These are phyloP conservation scores for Sarocladium oryzae DNA, from an alignment of 2,329 filamentous ascomycete genomes.

Conservation along the genomic window DNA sequence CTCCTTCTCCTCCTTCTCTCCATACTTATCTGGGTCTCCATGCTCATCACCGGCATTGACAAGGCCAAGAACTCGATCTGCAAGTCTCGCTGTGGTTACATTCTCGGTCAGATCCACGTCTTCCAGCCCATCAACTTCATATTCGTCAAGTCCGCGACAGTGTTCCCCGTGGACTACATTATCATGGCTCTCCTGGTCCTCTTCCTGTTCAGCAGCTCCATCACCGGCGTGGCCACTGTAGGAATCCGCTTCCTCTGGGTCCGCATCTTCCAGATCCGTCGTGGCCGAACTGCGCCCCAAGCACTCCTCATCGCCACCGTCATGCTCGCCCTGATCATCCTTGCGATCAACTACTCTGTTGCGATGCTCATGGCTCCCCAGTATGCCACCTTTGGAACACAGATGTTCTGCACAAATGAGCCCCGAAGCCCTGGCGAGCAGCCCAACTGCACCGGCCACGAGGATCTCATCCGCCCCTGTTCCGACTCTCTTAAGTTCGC, in stretches of 20 bases:
- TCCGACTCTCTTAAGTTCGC: constrained; percentile 66
- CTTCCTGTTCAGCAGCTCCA: constrained; percentile 81
- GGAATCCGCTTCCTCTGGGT: constrained; percentile 97
- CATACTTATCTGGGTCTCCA: constrained; percentile 76
- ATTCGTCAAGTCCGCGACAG: constrained; percentile 64
- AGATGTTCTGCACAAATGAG: constrained; percentile 82
- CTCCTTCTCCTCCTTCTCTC: constrained; percentile 69
- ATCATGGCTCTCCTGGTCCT: constrained; percentile 80
- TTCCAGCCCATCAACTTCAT: constrained; percentile 79
- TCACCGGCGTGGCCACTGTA: constrained; percentile 77
- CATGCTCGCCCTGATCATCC: constrained; percentile 79
- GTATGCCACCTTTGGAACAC: constrained; percentile 88
- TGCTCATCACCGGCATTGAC: constrained; percentile 93
- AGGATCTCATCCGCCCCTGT: constrained; percentile 71
- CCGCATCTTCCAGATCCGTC: constrained; percentile 83
- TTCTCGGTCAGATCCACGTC: constrained; percentile 78
- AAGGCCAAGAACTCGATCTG: constrained; percentile 94
- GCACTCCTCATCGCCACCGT: constrained; percentile 87
- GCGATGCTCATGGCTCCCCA: constrained; percentile 94
- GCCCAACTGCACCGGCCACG: constrained; percentile 68
- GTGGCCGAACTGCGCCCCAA: constrained; percentile 83
- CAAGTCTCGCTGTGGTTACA: constrained; percentile 85
- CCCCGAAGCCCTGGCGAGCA: constrained; percentile 55
- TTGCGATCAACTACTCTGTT: constrained; percentile 89
- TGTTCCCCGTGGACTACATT: constrained; percentile 88